Conservation (phyloP, 257 asterid genomes). For the Phtheirospermum japonicum region DNA sequence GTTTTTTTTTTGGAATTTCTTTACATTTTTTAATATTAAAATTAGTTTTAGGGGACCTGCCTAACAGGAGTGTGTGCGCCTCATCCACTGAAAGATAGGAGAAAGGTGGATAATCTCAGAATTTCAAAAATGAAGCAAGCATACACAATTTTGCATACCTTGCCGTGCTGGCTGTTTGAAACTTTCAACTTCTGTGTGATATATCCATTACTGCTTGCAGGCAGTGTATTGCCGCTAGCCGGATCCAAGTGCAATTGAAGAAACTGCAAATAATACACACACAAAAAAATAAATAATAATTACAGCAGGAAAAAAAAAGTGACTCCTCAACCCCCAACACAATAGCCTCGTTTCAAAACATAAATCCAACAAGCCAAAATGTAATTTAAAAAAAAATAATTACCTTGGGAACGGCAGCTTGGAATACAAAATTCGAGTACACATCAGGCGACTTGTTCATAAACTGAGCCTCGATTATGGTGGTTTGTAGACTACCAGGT, state of each 20-base stretch:
- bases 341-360: background rate
- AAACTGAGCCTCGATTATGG: constrained; percentile 65
- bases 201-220: constrained; percentile 56
- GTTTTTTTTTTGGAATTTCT: too few relatives aligned
- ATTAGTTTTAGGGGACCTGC: too few relatives aligned
- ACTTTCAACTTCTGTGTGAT: constrained; percentile 66
- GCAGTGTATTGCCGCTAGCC: constrained; percentile 75
- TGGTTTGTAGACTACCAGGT: constrained; percentile 62
- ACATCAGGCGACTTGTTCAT: constrained; percentile 57
- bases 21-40: too few relatives aligned
- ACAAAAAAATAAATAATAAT: background rate
- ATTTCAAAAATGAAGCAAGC: too few relatives aligned
- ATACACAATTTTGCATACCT: constrained; percentile 45
- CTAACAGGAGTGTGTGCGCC: background rate
- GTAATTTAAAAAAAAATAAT: background rate
- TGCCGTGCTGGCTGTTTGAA: constrained; percentile 78
- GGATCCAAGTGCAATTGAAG: constrained; percentile 94
- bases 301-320: background rate
- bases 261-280: constrained; percentile 50
- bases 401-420: constrained; percentile 97
- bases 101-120: too few relatives aligned
- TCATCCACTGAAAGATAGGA: too few relatives aligned
- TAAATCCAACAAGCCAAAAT: background rate
- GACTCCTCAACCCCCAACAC: too few relatives aligned
- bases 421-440: constrained; percentile 70